These are phyloP conservation scores for Debaryomyces fabryi DNA, from an alignment of 1,139 yeast species.

Conservation along the genomic window DNA sequence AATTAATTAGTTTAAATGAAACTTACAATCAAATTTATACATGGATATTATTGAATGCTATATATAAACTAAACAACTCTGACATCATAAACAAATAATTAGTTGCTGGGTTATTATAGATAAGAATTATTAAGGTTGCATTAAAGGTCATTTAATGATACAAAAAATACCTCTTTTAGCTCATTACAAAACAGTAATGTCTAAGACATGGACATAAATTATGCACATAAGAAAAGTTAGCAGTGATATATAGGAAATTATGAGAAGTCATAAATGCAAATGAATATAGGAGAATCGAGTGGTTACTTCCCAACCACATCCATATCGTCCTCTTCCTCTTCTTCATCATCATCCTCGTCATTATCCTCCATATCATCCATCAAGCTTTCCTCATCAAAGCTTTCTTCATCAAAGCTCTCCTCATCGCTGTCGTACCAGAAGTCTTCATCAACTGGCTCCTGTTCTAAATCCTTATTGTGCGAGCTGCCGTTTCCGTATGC, in stretches of 20 bases:
- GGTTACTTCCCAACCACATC: slow-evolving; percentile 35
- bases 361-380: slow-evolving; percentile 58
- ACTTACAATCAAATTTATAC: background rate
- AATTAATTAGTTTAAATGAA: background rate
- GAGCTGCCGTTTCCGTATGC: slow-evolving; percentile 59
- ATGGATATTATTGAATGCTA: slow-evolving; percentile 6
- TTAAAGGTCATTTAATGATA: background rate
- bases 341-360: slow-evolving; percentile 61
- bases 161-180: background rate
- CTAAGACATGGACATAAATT: background rate
- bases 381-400: slow-evolving; percentile 56
- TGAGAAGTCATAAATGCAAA: slow-evolving; percentile 2
- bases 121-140: background rate
- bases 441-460: slow-evolving; percentile 78
- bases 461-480: slow-evolving; percentile 45
- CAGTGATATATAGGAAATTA: background rate
- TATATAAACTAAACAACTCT: slow-evolving; percentile 6
- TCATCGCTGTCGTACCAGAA: slow-evolving; percentile 81
- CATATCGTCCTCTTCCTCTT: slow-evolving; percentile 48
- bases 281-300: background rate
- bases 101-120: slow-evolving; percentile 1
- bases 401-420: slow-evolving; percentile 31
- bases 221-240: background rate
- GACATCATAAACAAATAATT: background rate
- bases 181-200: background rate